phyloP scores from a whole-genome alignment of 169 alveolate genomes.

The Plasmodium falciparum region DNA sequence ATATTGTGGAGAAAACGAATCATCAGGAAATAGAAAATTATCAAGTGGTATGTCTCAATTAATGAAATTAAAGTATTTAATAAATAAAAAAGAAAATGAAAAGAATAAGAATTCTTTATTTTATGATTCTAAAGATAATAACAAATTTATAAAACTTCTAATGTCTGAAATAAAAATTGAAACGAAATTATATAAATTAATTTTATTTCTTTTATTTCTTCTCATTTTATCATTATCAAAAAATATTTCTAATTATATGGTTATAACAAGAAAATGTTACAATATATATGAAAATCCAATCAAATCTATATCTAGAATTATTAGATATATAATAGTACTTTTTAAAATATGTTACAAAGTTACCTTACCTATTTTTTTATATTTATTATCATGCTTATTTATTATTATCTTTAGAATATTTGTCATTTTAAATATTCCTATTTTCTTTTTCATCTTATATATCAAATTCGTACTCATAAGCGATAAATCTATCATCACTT shows the following conservation, averaged over 20 bases:
- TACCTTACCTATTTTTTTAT: slow-evolving; percentile 33
- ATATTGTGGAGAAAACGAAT: slow-evolving; percentile 7
- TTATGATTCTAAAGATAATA: slow-evolving; percentile 35
- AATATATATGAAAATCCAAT: slow-evolving; percentile 71
- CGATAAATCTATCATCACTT: slow-evolving; percentile 20
- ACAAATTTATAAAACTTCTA: slow-evolving; percentile 53
- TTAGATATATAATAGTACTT: slow-evolving; percentile 29
- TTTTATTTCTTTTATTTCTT: slow-evolving; percentile 40
- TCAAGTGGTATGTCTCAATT: slow-evolving; percentile 20
- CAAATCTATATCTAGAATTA: slow-evolving; percentile 54
- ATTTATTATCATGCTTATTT: slow-evolving; percentile 47
- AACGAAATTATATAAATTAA: slow-evolving; percentile 51
- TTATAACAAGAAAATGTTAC: slow-evolving; percentile 75
- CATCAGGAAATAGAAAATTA: neutral
- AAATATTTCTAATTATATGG: slow-evolving; percentile 49
- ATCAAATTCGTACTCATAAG: slow-evolving; percentile 36
- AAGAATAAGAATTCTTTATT: slow-evolving; percentile 13
- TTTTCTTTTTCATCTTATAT: slow-evolving; percentile 36
- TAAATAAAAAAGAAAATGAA: slow-evolving; percentile 9
- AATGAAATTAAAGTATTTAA: slow-evolving; percentile 41
- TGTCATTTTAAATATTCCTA: slow-evolving; percentile 61
- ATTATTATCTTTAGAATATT: slow-evolving; percentile 27
- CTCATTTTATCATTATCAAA: slow-evolving; percentile 53
- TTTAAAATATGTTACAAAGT: slow-evolving; percentile 62
- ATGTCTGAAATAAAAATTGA: slow-evolving; percentile 72